Percentiles rank a stretch among this genome's conserved stretches.
phyloP scores from a whole-genome alignment of 345 rosid genomes.

The Bruguiera parviflora region DNA sequence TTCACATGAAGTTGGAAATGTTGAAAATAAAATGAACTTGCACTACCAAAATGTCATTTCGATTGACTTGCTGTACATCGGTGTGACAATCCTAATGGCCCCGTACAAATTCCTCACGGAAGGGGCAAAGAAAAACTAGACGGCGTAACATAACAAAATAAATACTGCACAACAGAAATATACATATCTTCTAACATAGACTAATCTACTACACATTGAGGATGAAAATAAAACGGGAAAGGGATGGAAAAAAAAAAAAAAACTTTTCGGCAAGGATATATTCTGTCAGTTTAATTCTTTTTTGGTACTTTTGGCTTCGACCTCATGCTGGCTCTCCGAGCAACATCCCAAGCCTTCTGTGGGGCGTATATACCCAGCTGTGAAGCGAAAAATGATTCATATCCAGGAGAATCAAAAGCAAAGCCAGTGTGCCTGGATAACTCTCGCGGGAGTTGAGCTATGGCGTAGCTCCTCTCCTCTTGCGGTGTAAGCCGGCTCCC shows the following conservation, averaged over 20 bases:
- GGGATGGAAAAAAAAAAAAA: not conserved
- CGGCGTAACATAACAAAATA: not conserved
- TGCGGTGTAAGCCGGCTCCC: slow-evolving; percentile 63
- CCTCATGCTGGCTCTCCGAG: slow-evolving; percentile 83
- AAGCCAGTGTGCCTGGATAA: slow-evolving; percentile 89
- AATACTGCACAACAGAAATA: not conserved
- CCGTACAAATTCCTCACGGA: not conserved
- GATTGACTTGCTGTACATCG: not conserved
- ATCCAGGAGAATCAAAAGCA: slow-evolving; percentile 97
- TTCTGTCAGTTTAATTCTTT: slow-evolving; percentile 16
- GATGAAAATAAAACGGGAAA: not conserved
- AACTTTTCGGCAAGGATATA: slow-evolving; percentile 5
- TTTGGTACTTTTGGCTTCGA: slow-evolving; percentile 47
- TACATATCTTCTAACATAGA: not conserved
- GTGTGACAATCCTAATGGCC: not conserved
- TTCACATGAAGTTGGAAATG: not conserved
- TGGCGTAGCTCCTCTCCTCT: slow-evolving; percentile 76
- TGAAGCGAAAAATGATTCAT: slow-evolving; percentile 93
- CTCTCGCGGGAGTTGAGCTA: slow-evolving; percentile 83
- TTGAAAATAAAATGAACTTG: not conserved
- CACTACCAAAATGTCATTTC: not conserved
- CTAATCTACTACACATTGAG: not conserved
- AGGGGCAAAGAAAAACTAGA: not conserved
- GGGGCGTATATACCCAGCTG: slow-evolving; percentile 85
- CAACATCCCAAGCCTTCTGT: slow-evolving; percentile 98